These are phyloP conservation scores for Eimeria tenella DNA, from an alignment of 169 alveolate species.

Conservation along the genomic window DNA sequence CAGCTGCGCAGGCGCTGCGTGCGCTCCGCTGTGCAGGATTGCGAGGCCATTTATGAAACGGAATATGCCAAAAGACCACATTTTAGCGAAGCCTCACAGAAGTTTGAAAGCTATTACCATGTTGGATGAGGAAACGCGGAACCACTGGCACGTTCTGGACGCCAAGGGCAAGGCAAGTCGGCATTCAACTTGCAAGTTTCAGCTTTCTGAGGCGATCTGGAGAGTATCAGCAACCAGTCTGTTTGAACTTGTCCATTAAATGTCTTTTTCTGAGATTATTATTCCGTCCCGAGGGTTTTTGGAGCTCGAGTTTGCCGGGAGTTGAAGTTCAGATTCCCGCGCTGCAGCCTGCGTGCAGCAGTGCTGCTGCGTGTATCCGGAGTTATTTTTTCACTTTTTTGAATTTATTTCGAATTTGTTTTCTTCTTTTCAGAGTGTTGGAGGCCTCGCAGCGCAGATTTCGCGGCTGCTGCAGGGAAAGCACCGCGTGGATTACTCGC, in stretches of 20 bases:
- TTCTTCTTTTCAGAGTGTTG: slow-evolving; percentile 42
- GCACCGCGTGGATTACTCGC: slow-evolving; percentile 76
- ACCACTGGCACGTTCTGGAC: slow-evolving; percentile 90
- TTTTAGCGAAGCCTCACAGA: slow-evolving; percentile 88
- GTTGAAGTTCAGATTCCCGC: too few relatives aligned
- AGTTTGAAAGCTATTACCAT: slow-evolving; percentile 87
- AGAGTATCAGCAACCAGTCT: too few relatives aligned
- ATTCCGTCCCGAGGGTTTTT: too few relatives aligned
- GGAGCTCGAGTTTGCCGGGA: too few relatives aligned
- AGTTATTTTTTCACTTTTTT: neutral
- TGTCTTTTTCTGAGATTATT: too few relatives aligned
- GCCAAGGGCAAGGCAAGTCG: slow-evolving; percentile 85
- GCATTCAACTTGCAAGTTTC: too few relatives aligned
- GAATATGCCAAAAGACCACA: slow-evolving; percentile 89
- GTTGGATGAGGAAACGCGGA: slow-evolving; percentile 88
- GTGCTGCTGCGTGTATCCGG: too few relatives aligned
- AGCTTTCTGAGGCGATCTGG: too few relatives aligned
- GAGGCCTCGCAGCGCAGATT: slow-evolving; percentile 73
- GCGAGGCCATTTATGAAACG: slow-evolving; percentile 88
- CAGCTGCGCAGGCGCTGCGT: too few relatives aligned
- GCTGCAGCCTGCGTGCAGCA: too few relatives aligned
- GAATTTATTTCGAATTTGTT: neutral
- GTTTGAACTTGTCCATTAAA: too few relatives aligned
- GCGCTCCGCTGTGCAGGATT: slow-evolving; percentile 81
- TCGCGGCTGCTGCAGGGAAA: slow-evolving; percentile 79